A percentile compares a stretch with the other conserved stretches of the same genome.
phyloP scores from a whole-genome alignment of 768 basidiomycete genomes.

The Termitomyces sp. region DNA sequence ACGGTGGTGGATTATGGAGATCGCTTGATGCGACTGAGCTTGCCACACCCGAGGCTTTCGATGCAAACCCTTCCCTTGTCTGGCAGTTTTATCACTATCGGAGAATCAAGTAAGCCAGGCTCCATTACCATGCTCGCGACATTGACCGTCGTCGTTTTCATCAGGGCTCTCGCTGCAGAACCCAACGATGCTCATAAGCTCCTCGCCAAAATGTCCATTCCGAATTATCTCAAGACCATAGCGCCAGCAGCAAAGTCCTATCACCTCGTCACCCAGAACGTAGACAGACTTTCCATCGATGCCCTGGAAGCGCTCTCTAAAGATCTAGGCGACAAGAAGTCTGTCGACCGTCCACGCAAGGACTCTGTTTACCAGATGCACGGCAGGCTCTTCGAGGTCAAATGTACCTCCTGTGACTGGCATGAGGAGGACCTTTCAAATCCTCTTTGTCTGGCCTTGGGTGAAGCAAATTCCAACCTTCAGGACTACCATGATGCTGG shows the following conservation, averaged over 20 bases:
- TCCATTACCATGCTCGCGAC: not conserved
- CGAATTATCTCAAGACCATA: constrained; percentile 30
- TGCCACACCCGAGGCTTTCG: constrained; percentile 53
- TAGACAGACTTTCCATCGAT: constrained; percentile 38
- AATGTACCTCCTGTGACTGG: constrained; percentile 44
- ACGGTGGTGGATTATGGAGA: constrained; percentile 48
- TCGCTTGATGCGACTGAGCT: constrained; percentile 46
- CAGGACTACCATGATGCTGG: constrained; percentile 3
- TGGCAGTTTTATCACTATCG: constrained; percentile 70
- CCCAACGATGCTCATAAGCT: constrained; percentile 58
- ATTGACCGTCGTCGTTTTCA: constrained; percentile 7
- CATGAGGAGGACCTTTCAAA: not conserved
- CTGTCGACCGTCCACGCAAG: not conserved
- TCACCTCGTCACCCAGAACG: constrained; percentile 57
- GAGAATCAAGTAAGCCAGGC: constrained; percentile 42
- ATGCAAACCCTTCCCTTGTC: constrained; percentile 41
- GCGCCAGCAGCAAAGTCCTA: constrained; percentile 40
- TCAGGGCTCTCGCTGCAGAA: constrained; percentile 41
- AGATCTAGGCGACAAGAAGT: not conserved
- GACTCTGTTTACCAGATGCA: constrained; percentile 52
- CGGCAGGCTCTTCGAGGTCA: constrained; percentile 51
- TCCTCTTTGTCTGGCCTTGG: constrained; percentile 34
- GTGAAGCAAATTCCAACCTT: constrained; percentile 25
- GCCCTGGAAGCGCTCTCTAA: not conserved
- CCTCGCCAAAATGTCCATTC: constrained; percentile 43